A percentile compares a stretch with the other conserved stretches of the same genome.
phyloP scores from a whole-genome alignment of 768 basidiomycete species.

The Boletus pseudo-olivaceus region DNA sequence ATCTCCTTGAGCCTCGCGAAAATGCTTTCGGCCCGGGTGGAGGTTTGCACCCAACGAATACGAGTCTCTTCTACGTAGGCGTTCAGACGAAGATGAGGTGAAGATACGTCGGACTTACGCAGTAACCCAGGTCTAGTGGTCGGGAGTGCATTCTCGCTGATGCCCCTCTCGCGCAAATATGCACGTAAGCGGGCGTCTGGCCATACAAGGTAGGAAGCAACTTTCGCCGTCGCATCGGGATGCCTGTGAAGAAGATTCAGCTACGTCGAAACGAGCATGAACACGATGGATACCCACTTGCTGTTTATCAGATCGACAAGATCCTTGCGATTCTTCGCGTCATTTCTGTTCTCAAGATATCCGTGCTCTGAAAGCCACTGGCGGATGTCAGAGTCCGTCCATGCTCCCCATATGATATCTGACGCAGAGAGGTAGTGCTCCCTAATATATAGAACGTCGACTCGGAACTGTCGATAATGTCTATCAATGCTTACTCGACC shows the following conservation, averaged over 20 bases:
- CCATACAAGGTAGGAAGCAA: constrained; percentile 78
- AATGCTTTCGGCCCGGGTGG: constrained; percentile 52
- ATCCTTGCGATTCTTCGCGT: constrained; percentile 67
- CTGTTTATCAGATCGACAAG: constrained; percentile 67
- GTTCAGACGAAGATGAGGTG: not conserved
- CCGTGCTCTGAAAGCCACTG: constrained; percentile 73
- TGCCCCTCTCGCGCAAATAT: constrained; percentile 74
- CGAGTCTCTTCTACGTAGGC: constrained; percentile 60
- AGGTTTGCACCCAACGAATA: constrained; percentile 72
- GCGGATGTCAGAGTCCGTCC: constrained; percentile 72
- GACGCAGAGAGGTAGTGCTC: constrained; percentile 64
- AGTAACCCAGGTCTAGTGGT: constrained; percentile 71
- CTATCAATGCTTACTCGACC: constrained; percentile 46
- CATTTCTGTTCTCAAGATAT: constrained; percentile 49
- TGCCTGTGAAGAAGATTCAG: constrained; percentile 40
- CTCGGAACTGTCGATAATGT: no score
- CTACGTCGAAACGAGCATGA: not conserved
- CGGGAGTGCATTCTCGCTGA: constrained; percentile 68
- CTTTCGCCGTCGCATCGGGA: constrained; percentile 41
- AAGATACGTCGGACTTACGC: constrained; percentile 41
- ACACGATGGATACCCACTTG: constrained; percentile 44
- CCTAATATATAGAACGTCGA: constrained; percentile 29
- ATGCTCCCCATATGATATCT: constrained; percentile 61
- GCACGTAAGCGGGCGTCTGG: constrained; percentile 90
- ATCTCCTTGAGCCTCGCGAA: constrained; percentile 62